These are phyloP conservation scores for Vitis hybrid DNA, from an alignment of 177 flowering plant genomes.

Conservation along the genomic window DNA sequence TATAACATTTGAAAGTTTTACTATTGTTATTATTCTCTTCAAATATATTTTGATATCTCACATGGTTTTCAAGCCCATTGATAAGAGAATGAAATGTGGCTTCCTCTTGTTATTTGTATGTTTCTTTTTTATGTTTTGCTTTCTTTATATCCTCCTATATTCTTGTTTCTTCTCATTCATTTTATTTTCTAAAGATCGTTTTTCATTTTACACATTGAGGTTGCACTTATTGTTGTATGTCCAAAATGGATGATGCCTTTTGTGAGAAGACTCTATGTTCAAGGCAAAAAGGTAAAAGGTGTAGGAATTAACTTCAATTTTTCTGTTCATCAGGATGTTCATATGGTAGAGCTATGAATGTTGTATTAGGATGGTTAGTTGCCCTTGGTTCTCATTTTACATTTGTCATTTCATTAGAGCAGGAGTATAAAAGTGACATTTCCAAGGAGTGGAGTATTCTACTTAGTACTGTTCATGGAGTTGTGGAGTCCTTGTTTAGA, in stretches of 20 bases:
- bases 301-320: conserved; percentile 98
- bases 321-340: conserved; percentile 98
- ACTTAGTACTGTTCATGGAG: conserved; percentile 95
- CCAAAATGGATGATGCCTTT: conserved; percentile 99
- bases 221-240: conserved; percentile 66
- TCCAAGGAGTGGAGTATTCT: conserved; percentile 97
- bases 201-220: too few relatives aligned
- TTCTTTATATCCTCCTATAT: too few relatives aligned
- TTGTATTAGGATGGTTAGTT: conserved; percentile 94
- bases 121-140: too few relatives aligned
- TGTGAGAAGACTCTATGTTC: conserved; percentile 90
- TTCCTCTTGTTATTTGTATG: too few relatives aligned
- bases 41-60: too few relatives aligned
- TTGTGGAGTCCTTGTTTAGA: conserved; percentile 88
- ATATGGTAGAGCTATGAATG: conserved; percentile 90
- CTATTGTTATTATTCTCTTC: too few relatives aligned
- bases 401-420: conserved; percentile 89
- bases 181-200: too few relatives aligned
- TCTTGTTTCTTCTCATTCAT: too few relatives aligned
- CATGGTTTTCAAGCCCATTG: too few relatives aligned
- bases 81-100: too few relatives aligned
- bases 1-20: too few relatives aligned
- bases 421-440: conserved; percentile 97
- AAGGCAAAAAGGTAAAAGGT: conserved; percentile 91
- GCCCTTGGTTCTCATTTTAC: conserved; percentile 98